Percentiles rank a stretch among this genome's conserved stretches.
These are phyloP conservation scores for Leishmania aethiopica DNA, from an alignment of 208 protist genomes.

Conservation along the genomic window DNA sequence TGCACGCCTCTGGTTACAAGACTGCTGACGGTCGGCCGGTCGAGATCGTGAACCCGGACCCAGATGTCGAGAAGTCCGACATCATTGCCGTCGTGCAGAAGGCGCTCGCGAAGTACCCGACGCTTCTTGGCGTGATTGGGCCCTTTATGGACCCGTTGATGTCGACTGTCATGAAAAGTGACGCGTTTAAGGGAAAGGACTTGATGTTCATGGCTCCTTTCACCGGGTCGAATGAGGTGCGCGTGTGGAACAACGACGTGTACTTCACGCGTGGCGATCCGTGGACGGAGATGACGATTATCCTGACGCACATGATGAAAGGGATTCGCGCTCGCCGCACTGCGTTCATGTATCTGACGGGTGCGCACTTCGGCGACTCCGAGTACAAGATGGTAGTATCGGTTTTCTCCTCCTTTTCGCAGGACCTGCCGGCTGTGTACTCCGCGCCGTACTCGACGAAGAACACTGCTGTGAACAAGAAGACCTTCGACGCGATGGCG, in stretches of 20 bases:
- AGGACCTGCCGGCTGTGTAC: constrained; percentile 31
- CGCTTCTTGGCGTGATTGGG: constrained; percentile 16
- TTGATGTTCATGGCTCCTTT: constrained; percentile 37
- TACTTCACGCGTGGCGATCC: constrained; percentile 45
- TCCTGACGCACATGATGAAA: constrained; percentile 39
- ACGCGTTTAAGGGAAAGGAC: not conserved
- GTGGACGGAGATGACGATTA: constrained; percentile 33
- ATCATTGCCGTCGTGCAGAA: constrained; percentile 3
- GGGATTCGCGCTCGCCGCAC: constrained; percentile 23
- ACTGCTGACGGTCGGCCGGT: constrained; percentile 18
- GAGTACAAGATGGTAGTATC: constrained; percentile 27
- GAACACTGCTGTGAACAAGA: constrained; percentile 12
- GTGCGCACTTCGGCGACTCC: constrained; percentile 34
- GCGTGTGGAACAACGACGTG: constrained; percentile 25
- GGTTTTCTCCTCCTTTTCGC: constrained; percentile 13
- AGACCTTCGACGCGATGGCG: constrained; percentile 30
- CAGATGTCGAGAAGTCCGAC: not conserved
- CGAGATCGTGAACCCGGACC: constrained; percentile 8
- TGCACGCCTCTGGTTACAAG: constrained; percentile 19
- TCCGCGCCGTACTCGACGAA: constrained; percentile 3
- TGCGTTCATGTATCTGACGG: constrained; percentile 66
- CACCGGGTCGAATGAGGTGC: constrained; percentile 18
- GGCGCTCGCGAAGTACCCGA: constrained; percentile 3
- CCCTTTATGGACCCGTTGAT: constrained; percentile 4
- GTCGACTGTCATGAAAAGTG: not conserved